Evolutionary conservation across 371 early-diverging fungal genomes (phyloP).

Genomic region (Thermomucor indicae-seudaticae): DNA sequence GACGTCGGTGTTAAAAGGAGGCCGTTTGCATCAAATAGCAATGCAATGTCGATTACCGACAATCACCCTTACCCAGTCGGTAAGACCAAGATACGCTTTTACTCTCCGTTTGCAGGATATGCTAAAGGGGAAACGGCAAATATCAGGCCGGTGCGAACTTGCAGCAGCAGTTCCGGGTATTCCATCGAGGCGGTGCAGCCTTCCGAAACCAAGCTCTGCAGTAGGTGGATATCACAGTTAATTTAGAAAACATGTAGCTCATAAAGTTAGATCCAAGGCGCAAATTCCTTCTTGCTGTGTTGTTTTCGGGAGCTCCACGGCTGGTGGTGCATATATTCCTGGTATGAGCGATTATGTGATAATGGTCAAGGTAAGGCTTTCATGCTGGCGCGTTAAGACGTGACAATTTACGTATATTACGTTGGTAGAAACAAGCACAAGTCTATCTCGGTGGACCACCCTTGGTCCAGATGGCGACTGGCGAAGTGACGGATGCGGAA

Average conservation of each 20-base stretch:
- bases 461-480: slow-evolving; percentile 75
- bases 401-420: neutral
- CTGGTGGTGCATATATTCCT: slow-evolving; percentile 75
- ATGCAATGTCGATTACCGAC: slow-evolving; percentile 60
- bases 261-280: slow-evolving; percentile 53
- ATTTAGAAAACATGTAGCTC: neutral
- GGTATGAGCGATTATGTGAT: slow-evolving; percentile 76
- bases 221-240: slow-evolving; percentile 19
- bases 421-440: slow-evolving; percentile 57
- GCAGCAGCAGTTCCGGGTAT: slow-evolving; percentile 69
- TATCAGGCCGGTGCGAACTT: slow-evolving; percentile 71
- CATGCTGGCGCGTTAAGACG: neutral
- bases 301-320: slow-evolving; percentile 77
- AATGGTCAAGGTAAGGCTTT: slow-evolving; percentile 57
- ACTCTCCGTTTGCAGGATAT: neutral
- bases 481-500: slow-evolving; percentile 70
- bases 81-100: slow-evolving; percentile 19
- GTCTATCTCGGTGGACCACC: slow-evolving; percentile 78
- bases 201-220: slow-evolving; percentile 63
- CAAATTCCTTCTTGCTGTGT: slow-evolving; percentile 66
- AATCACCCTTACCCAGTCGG: slow-evolving; percentile 59
- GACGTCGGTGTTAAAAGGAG: slow-evolving; percentile 48
- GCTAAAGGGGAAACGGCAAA: too few relatives aligned
- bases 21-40: slow-evolving; percentile 55
- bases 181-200: slow-evolving; percentile 69